phyloP scores from a whole-genome alignment of 106 monocot genomes.

The Dioscorea alata region DNA sequence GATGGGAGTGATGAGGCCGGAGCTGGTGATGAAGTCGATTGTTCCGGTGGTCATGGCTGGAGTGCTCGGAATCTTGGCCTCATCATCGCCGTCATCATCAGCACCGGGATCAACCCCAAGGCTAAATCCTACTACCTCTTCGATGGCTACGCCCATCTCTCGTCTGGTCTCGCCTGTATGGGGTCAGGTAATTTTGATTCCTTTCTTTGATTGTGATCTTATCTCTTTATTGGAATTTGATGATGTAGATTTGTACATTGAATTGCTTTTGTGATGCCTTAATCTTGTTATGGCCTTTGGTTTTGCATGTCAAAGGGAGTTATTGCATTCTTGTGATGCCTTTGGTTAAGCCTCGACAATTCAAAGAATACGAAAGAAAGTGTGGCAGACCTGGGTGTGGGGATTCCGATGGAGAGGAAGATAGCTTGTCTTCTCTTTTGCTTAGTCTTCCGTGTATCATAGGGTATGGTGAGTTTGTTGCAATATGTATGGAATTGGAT shows the following conservation, averaged over 20 bases:
- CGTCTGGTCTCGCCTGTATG: constrained; percentile 37
- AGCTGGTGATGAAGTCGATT: constrained; percentile 45
- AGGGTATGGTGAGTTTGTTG: constrained; percentile 96
- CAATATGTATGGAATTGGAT: not conserved
- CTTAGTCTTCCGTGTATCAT: constrained; percentile 92
- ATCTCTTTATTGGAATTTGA: too few relatives aligned
- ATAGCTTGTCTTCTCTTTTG: constrained; percentile 62
- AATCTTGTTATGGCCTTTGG: constrained; percentile 77
- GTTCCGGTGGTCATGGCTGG: constrained; percentile 40
- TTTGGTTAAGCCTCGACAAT: constrained; percentile 63
- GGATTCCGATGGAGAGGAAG: constrained; percentile 33
- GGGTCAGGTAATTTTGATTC: too few relatives aligned
- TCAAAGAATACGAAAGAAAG: constrained; percentile 58
- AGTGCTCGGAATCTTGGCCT: constrained; percentile 42
- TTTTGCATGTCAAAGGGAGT: constrained; percentile 66
- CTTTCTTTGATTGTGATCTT: too few relatives aligned
- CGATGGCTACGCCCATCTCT: constrained; percentile 41
- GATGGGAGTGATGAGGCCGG: constrained; percentile 44
- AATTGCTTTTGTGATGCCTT: too few relatives aligned
- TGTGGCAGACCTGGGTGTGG: constrained; percentile 57
- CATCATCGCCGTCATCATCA: constrained; percentile 42
- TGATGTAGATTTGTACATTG: too few relatives aligned
- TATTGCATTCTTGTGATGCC: constrained; percentile 71
- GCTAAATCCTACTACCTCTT: constrained; percentile 41
- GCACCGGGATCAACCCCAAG: constrained; percentile 44